Base-by-base conservation (phyloP, 345 rosid species). In the Dipteronia sinensis region DNA sequence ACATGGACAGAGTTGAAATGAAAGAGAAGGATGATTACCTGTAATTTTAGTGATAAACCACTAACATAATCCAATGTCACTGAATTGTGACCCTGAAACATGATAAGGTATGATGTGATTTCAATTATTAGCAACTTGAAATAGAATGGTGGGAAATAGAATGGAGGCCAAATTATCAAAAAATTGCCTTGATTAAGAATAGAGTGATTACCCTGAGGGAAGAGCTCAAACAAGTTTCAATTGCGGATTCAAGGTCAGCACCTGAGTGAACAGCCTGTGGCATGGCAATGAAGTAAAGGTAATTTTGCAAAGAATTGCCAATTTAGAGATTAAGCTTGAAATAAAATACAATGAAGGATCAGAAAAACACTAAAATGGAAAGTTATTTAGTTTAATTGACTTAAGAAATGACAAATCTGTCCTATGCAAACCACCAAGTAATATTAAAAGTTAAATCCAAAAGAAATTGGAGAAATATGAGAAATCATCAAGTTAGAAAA, bases 171-270 rank as follows among this genome's bases (percentile, higher is more conserved):
- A 51, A 67, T 17, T 42, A 73, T 42, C 11, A 31, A 55, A 71
- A 80, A 42, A 55, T 31, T 47, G 56, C 51, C 34, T 75, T 67
- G 29, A 56, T 31, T 58, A 67, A 19, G 58, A 66, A 70, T 64
- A 31, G 0, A 7, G 27, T 19, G 62, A 25, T 76, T 79, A 86
- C 88, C 80, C 76, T 75, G 70, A 53, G 75, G 1, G 79, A 71
- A 68, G 81, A 75, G 69, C 76, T 70, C 74, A 81, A 20, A 78
- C 87, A 86, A 82, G 55, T 74, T 72, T 77, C 85, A 69, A 82
- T 83, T 3, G 89, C 80, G 63, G 84, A 86, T 79, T 86, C 87
- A 67, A 86, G 85, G 75, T 86, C 89, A 62, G 73, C 87, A 42
- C 84, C 89, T 22, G 85, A 86, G 70, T 86, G 87, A 29, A 84